Percentiles rank a stretch among this genome's conserved stretches.
phyloP scores from a whole-genome alignment of 176 grass and related monocot species.

The Rhynchospora tenuis region DNA sequence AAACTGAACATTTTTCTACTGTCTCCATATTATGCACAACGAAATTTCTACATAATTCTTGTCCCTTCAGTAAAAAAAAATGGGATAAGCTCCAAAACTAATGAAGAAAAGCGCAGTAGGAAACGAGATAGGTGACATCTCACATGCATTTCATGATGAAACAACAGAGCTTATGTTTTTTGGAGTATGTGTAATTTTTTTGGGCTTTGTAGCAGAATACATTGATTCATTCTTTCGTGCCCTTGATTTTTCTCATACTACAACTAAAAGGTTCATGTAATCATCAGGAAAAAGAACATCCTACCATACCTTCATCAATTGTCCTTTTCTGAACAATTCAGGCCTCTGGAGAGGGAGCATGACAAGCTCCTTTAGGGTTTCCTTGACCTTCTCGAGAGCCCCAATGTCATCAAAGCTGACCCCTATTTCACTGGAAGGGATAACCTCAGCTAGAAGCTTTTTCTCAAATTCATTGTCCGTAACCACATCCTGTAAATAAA shows the following conservation, averaged over 20 bases:
- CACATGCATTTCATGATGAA: not conserved
- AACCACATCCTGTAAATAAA: constrained; percentile 57
- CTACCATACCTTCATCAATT: constrained; percentile 81
- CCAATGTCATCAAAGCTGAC: constrained; percentile 94
- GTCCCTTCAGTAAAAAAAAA: not conserved
- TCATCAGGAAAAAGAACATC: not conserved
- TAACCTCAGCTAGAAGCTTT: constrained; percentile 82
- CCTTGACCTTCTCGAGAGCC: constrained; percentile 93
- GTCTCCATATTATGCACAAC: not conserved
- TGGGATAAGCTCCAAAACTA: too few relatives aligned
- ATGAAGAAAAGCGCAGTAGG: not conserved
- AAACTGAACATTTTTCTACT: not conserved
- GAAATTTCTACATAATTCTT: not conserved
- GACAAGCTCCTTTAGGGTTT: constrained; percentile 95
- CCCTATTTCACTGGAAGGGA: constrained; percentile 91
- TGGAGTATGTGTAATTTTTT: not conserved
- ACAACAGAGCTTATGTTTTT: not conserved
- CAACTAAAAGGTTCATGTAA: not conserved
- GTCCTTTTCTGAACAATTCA: constrained; percentile 89
- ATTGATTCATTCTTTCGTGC: not conserved
- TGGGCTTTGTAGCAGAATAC: not conserved
- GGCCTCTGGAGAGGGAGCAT: constrained; percentile 99
- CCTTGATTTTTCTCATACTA: not conserved
- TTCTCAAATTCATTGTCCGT: constrained; percentile 99
- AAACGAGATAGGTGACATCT: not conserved